These are phyloP conservation scores for Penicillium sp. DNA, from an alignment of 2,329 filamentous ascomycete species.

Conservation along the genomic window DNA sequence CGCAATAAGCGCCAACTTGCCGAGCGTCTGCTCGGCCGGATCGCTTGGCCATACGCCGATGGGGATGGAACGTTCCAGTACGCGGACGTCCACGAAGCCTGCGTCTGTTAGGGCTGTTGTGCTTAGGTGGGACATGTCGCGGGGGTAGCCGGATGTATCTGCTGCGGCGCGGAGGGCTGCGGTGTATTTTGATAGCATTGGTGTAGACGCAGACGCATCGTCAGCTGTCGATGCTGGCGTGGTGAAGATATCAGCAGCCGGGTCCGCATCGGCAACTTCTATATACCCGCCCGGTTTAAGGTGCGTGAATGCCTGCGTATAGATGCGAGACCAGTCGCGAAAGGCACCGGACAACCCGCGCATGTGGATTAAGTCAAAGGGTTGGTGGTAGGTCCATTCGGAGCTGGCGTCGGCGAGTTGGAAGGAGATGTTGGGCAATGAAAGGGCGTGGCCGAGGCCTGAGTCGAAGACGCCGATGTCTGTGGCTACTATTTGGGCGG, in stretches of 20 bases:
- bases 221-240: not conserved
- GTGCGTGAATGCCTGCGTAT: slow-evolving; percentile 50
- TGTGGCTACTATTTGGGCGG: slow-evolving; percentile 53
- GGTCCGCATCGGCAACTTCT: slow-evolving; percentile 50
- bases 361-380: slow-evolving; percentile 56
- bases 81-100: slow-evolving; percentile 50
- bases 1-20: slow-evolving; percentile 48
- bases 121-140: slow-evolving; percentile 49
- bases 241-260: slow-evolving; percentile 30
- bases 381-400: slow-evolving; percentile 54
- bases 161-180: slow-evolving; percentile 44
- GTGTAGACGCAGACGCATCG: not conserved
- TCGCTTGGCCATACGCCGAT: slow-evolving; percentile 44
- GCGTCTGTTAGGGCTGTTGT: slow-evolving; percentile 44
- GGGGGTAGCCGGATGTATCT: slow-evolving; percentile 44
- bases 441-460: slow-evolving; percentile 35
- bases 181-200: slow-evolving; percentile 39
- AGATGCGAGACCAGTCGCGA: slow-evolving; percentile 51
- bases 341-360: slow-evolving; percentile 55
- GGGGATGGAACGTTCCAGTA: slow-evolving; percentile 43
- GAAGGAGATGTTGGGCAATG: slow-evolving; percentile 50
- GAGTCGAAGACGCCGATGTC: slow-evolving; percentile 51
- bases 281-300: slow-evolving; percentile 52
- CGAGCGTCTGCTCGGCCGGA: slow-evolving; percentile 38
- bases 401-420: slow-evolving; percentile 55